A percentile compares a stretch with the other conserved stretches of the same genome.
Conservation (phyloP, 768 basidiomycete species). For the Crepidotus variabilis region DNA sequence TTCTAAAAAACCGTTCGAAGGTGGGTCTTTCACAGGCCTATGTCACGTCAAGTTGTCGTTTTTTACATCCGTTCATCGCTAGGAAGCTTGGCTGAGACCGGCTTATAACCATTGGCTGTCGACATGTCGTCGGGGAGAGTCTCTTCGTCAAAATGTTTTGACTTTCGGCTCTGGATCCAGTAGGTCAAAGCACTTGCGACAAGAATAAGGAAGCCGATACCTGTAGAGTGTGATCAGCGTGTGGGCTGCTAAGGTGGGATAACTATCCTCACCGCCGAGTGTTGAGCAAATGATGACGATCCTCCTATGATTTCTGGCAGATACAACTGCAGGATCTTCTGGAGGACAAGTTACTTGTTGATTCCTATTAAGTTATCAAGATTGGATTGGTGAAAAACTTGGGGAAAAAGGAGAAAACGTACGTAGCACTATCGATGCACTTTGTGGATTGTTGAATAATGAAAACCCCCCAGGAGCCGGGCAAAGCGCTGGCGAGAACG, state of each 20-base stretch:
- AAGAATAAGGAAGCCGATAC: neutral
- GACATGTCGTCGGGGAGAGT: neutral
- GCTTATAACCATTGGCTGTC: neutral
- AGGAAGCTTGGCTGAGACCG: neutral
- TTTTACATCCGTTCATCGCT: neutral
- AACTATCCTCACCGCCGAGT: neutral
- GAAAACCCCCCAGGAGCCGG: neutral
- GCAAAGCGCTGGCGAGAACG: neutral
- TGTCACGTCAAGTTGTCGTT: neutral
- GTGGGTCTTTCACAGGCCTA: no score
- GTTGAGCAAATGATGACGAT: neutral
- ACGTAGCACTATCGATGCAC: neutral
- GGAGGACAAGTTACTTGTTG: neutral
- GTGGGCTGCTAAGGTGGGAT: neutral
- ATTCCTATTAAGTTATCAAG: neutral
- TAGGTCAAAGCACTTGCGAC: neutral
- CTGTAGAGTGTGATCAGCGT: neutral
- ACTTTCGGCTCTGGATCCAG: neutral
- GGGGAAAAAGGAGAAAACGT: neutral
- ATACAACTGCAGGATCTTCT: neutral
- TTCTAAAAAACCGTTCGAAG: no score
- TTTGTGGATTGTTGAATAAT: neutral
- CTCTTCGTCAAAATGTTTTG: neutral
- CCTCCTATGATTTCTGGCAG: neutral
- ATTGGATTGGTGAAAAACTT: no score